Conservation (phyloP, 75 land plant genomes). For the Pinus tabuliformis region DNA sequence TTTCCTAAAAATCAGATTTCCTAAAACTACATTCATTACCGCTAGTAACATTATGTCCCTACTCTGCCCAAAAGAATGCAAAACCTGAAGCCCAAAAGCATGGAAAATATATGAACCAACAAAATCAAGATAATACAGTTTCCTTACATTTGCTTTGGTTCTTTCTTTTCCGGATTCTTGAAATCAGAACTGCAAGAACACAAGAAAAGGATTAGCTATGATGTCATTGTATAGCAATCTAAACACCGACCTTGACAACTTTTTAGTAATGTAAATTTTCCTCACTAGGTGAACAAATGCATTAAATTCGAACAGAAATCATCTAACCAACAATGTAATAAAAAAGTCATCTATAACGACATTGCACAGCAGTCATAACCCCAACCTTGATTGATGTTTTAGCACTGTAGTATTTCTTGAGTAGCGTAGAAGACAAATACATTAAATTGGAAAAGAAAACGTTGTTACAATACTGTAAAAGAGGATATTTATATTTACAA, state of each 20-base stretch:
- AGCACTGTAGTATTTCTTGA: not conserved
- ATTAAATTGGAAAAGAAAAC: not conserved
- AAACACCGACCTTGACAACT: too few relatives aligned
- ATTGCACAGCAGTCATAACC: not conserved
- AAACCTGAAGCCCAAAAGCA: not conserved
- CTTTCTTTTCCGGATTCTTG: slow-evolving; percentile 1
- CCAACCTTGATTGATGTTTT: not conserved
- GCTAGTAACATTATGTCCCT: not conserved
- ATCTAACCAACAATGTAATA: too few relatives aligned
- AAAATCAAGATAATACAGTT: not conserved
- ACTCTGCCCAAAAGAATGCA: not conserved
- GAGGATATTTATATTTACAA: not conserved
- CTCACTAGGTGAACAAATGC: too few relatives aligned
- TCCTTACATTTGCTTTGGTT: slow-evolving; percentile 10
- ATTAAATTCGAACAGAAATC: too few relatives aligned
- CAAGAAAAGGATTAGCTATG: not conserved
- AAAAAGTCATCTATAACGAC: not conserved
- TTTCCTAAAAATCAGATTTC: too few relatives aligned
- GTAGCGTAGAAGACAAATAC: not conserved
- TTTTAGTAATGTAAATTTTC: too few relatives aligned
- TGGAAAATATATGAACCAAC: not conserved
- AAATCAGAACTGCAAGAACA: slow-evolving; percentile 6
- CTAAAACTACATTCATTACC: not conserved
- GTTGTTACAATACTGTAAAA: not conserved
- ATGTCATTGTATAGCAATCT: too few relatives aligned